A percentile compares a stretch with the other conserved stretches of the same genome.
These are phyloP conservation scores for Elsinoe batatas DNA, from an alignment of 2,329 filamentous ascomycete genomes.

Conservation along the genomic window DNA sequence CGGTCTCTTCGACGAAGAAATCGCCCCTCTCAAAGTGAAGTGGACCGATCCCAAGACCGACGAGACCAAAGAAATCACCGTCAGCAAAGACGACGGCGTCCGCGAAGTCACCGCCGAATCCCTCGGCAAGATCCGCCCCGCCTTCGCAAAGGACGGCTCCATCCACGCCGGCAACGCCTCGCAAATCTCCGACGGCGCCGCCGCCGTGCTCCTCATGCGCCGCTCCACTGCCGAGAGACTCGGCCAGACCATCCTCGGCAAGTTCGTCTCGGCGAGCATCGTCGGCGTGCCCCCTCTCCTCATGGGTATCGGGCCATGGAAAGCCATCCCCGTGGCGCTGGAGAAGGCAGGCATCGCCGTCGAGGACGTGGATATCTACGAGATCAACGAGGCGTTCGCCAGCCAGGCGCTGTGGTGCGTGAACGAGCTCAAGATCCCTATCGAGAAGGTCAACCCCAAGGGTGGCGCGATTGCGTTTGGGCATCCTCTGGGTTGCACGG, in stretches of 20 bases:
- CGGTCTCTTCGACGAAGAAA: conserved; percentile 90
- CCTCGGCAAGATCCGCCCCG: conserved; percentile 80
- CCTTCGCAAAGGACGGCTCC: conserved; percentile 81
- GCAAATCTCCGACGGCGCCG: conserved; percentile 91
- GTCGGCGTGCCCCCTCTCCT: conserved; percentile 86
- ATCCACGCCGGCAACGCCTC: conserved; percentile 96
- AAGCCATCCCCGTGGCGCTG: conserved; percentile 86
- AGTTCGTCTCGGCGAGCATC: conserved; percentile 76
- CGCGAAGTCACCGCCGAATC: conserved; percentile 77
- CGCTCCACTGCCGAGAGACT: conserved; percentile 81
- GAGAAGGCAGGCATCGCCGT: conserved; percentile 75
- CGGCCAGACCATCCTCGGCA: conserved; percentile 81
- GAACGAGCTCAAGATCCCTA: conserved; percentile 72
- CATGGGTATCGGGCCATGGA: conserved; percentile 94
- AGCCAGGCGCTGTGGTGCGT: conserved; percentile 90
- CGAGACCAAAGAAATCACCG: conserved; percentile 72
- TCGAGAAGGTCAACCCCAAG: conserved; percentile 92
- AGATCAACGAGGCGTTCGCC: conserved; percentile 99
- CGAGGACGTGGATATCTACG: conserved; percentile 91
- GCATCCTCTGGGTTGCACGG: conserved; percentile 89
- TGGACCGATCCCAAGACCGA: conserved; percentile 85
- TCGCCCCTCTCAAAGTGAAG: conserved; percentile 74
- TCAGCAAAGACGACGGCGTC: conserved; percentile 79
- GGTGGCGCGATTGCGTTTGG: conserved; percentile 90
- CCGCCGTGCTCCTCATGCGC: conserved; percentile 92